Evolutionary conservation across 495 filamentous ascomycete species (phyloP), one percentile per base, ranked within the genome.

Genomic region (Hyaloscypha bicolor): DNA sequence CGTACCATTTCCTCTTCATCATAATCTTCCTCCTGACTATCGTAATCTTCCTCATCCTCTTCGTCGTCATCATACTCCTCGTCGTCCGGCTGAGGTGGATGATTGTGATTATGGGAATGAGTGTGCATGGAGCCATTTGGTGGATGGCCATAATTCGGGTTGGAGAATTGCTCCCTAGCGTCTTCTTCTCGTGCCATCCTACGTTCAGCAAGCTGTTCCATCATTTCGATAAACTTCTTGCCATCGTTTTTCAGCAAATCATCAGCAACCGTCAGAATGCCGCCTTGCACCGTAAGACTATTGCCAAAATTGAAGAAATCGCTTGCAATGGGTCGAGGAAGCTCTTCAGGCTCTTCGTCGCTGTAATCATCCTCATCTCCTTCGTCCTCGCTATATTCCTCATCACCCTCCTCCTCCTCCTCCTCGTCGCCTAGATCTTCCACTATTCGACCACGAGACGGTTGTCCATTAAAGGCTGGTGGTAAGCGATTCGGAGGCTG

Each of bases 141-240:
- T 55, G 73, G 71, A 63, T 78, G 75, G 60, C 79, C 79, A 65
- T 82, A 82, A 51, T 74, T 66, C 21, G 72, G 61, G 69, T 83
- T 82, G 57, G 80, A 82, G 70, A 91, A 90, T 75, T 89, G 87
- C 65, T 87, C 90, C 73, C 90, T 88, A 19, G 92, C 92, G 75
- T 97, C 93, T 77, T 95, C 93, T 79, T 99, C 95, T 39, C 95
- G 89, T 71, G 93, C 90, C 94, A 99, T 97, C 69, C 95, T 88
- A 65, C 94, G 91, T 79, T 99, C 96, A 12, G 95, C 96, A 72
- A 99, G 86, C 76, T 97, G 94, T 76, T 99, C 95, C 96, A 99
- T 99, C 95, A 99, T 98, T 78, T 99, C 95, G 78, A 99, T 99
- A 82, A 99, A 99, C 75, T 97, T 96, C 78, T 96, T 97, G 75